These are phyloP conservation scores for Chaetomiaceae sp. DNA, from an alignment of 2,329 filamentous ascomycete genomes.

Conservation along the genomic window DNA sequence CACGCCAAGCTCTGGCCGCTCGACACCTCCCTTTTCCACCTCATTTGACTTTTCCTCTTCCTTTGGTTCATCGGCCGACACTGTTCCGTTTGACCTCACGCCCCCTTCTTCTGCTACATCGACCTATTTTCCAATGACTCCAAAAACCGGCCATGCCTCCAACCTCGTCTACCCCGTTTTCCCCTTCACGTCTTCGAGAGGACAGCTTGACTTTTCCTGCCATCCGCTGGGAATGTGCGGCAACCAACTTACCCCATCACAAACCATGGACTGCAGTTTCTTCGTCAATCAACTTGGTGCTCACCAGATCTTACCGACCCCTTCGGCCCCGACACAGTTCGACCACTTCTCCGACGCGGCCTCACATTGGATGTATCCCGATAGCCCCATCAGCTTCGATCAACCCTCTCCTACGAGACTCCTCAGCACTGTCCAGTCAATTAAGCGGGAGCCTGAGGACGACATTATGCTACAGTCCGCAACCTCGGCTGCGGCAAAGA, in stretches of 20 bases:
- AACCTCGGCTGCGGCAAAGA: constrained; percentile 32
- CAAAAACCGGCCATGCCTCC: constrained; percentile 8
- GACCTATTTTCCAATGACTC: constrained; percentile 29
- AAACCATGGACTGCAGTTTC: constrained; percentile 17
- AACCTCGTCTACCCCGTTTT: constrained; percentile 14
- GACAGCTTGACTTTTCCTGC: constrained; percentile 4
- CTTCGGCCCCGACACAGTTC: constrained; percentile 5
- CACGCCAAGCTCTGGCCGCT: constrained; percentile 33
- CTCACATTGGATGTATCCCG: constrained; percentile 17
- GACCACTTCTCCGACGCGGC: constrained; percentile 14
- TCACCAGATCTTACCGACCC: constrained; percentile 8
- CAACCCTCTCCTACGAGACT: constrained; percentile 8
- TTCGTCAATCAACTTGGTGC: constrained; percentile 15
- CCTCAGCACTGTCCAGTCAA: constrained; percentile 27
- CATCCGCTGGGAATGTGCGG: constrained; percentile 7
- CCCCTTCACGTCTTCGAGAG: constrained; percentile 20
- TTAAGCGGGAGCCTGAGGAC: constrained; percentile 21
- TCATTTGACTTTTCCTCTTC: constrained; percentile 27
- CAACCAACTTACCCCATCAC: constrained; percentile 17
- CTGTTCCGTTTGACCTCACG: constrained; percentile 30
- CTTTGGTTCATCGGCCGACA: constrained; percentile 27
- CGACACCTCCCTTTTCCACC: constrained; percentile 28
- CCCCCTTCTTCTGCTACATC: constrained; percentile 32
- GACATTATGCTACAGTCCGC: background rate
- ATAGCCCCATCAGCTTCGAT: constrained; percentile 24